Evolutionary conservation across 495 filamentous ascomycete species (phyloP).

Genomic region (Letharia lupina): DNA sequence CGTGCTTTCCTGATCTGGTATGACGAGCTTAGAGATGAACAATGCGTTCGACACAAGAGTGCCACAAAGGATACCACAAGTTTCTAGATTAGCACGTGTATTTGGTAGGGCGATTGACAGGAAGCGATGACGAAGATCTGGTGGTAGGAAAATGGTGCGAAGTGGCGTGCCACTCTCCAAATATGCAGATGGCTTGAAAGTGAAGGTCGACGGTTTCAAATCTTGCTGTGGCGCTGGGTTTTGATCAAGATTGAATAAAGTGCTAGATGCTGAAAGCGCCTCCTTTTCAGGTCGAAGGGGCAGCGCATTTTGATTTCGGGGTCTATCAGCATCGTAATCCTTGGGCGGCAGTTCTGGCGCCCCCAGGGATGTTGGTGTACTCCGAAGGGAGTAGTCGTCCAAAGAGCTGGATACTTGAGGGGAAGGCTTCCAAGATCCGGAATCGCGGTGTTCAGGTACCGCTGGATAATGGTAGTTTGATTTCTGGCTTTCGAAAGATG

Average conservation of each 20-base stretch:
- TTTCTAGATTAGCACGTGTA: slow-evolving; percentile 75
- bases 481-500: slow-evolving; percentile 11
- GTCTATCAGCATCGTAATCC: slow-evolving; percentile 26
- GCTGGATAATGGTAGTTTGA: slow-evolving; percentile 46
- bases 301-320: slow-evolving; percentile 24
- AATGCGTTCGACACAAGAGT: slow-evolving; percentile 86
- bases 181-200: slow-evolving; percentile 78
- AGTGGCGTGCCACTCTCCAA: slow-evolving; percentile 82
- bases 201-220: slow-evolving; percentile 48
- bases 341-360: slow-evolving; percentile 47
- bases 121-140: slow-evolving; percentile 62
- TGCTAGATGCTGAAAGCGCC: slow-evolving; percentile 15
- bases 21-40: slow-evolving; percentile 78
- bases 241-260: slow-evolving; percentile 21
- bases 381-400: slow-evolving; percentile 18
- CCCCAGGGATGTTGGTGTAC: slow-evolving; percentile 30
- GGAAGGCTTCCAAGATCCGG: slow-evolving; percentile 2
- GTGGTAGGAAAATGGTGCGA: slow-evolving; percentile 79
- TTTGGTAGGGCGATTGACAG: slow-evolving; percentile 63
- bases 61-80: slow-evolving; percentile 88
- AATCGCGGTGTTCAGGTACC: slow-evolving; percentile 39
- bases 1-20: slow-evolving; percentile 83
- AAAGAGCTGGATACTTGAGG: slow-evolving; percentile 18
- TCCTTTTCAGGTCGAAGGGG: slow-evolving; percentile 34
- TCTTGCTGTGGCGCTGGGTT: slow-evolving; percentile 33